These are phyloP conservation scores for Astragalus glycyphyllos DNA, from an alignment of 306 rosid genomes.

Conservation along the genomic window DNA sequence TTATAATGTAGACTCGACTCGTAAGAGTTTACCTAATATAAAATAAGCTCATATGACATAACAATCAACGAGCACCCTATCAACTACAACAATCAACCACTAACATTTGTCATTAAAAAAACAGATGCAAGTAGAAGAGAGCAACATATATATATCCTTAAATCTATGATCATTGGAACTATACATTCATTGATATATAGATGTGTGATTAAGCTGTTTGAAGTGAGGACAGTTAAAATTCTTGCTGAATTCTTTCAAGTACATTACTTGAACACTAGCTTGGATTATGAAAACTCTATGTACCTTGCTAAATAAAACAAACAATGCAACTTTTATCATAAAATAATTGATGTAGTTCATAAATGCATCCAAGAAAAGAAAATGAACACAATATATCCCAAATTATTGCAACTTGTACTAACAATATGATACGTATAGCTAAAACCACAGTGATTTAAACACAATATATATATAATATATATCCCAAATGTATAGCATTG, in stretches of 20 bases:
- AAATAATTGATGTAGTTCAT: neutral
- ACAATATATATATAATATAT: conserved; percentile 25
- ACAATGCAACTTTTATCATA: neutral
- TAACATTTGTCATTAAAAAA: too few species aligned
- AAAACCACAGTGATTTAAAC: conserved; percentile 40
- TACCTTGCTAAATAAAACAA: neutral
- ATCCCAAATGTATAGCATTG: conserved; percentile 33
- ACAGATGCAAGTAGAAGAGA: neutral
- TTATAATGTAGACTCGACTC: too few species aligned
- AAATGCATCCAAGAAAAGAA: conserved; percentile 12
- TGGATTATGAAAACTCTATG: neutral
- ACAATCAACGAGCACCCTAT: too few species aligned
- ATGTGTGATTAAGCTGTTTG: neutral
- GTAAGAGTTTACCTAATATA: too few species aligned
- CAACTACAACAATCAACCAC: too few species aligned
- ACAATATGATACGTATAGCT: conserved; percentile 10
- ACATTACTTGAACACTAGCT: neutral
- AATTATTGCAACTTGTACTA: conserved; percentile 17
- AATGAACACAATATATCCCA: conserved; percentile 22
- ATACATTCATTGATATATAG: neutral
- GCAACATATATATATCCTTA: neutral
- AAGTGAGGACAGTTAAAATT: conserved; percentile 4
- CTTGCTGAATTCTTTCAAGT: neutral
- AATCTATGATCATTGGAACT: neutral
- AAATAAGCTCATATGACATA: too few species aligned